phyloP scores from a whole-genome alignment of 192 early-diverging fungal species.

The Umbelopsis isabellina region DNA sequence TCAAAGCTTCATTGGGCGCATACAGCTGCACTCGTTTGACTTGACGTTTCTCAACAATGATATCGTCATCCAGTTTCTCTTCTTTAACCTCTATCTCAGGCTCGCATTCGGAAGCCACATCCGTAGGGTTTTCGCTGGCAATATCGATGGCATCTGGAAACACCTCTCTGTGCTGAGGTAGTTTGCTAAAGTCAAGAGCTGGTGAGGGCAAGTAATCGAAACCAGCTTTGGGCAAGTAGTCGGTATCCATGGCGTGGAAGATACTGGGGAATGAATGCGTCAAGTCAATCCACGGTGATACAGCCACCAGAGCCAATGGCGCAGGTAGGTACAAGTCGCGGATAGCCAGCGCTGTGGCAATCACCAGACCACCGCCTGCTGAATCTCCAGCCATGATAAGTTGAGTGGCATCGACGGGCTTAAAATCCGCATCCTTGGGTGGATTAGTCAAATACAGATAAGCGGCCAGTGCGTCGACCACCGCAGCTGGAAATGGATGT shows the following conservation, averaged over 20 bases:
- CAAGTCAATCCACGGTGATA: slow-evolving; percentile 70
- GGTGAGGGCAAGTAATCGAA: slow-evolving; percentile 44
- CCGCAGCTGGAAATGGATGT: slow-evolving; percentile 76
- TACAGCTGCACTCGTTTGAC: slow-evolving; percentile 50
- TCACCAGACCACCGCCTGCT: slow-evolving; percentile 65
- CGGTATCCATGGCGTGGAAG: slow-evolving; percentile 31
- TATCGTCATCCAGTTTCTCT: neutral
- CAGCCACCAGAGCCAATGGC: slow-evolving; percentile 55
- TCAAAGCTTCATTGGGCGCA: slow-evolving; percentile 45
- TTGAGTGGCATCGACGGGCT: slow-evolving; percentile 51
- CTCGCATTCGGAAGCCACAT: neutral
- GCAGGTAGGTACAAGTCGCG: slow-evolving; percentile 58
- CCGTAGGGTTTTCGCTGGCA: neutral
- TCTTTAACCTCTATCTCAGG: neutral
- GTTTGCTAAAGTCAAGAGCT: slow-evolving; percentile 29
- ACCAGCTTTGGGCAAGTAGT: slow-evolving; percentile 50
- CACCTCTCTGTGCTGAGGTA: slow-evolving; percentile 16
- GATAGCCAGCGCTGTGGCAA: slow-evolving; percentile 58
- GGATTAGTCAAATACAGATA: slow-evolving; percentile 68
- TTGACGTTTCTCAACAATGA: neutral
- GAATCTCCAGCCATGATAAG: slow-evolving; percentile 72
- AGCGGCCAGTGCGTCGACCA: slow-evolving; percentile 80
- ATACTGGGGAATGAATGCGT: slow-evolving; percentile 52
- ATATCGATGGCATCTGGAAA: slow-evolving; percentile 13
- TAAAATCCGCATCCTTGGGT: slow-evolving; percentile 46